Evolutionary conservation across 116 monocot genomes (phyloP).

Genomic region (Phalaenopsis hybrid): DNA sequence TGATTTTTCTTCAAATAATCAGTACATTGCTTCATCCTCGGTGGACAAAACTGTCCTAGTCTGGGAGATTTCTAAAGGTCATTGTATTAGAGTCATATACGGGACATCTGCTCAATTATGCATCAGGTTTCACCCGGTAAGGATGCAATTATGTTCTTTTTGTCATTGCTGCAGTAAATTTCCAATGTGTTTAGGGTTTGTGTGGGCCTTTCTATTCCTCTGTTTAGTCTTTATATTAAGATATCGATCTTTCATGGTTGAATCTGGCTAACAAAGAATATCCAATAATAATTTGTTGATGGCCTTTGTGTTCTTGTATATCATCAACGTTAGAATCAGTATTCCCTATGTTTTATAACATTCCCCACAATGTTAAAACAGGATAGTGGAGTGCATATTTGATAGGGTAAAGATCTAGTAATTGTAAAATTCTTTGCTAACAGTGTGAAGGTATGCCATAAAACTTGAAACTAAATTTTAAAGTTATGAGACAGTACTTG

Average conservation of each 20-base stretch:
- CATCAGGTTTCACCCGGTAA: conserved; percentile 89
- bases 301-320: neutral
- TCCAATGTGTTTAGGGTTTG: neutral
- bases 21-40: conserved; percentile 96
- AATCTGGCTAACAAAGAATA: neutral
- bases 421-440: neutral
- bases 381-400: neutral
- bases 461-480: neutral
- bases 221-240: neutral
- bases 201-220: neutral
- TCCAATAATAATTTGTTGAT: neutral
- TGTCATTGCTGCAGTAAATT: neutral
- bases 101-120: conserved; percentile 90
- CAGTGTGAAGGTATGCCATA: neutral
- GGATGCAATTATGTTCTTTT: conserved; percentile 10
- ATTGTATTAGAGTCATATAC: conserved; percentile 91
- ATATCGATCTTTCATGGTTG: neutral
- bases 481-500: neutral
- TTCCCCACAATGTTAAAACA: neutral
- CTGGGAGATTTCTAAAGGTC: conserved; percentile 87
- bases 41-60: conserved; percentile 97
- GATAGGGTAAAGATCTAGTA: neutral
- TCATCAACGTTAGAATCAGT: neutral
- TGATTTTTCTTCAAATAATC: conserved; percentile 99
- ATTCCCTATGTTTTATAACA: neutral